Base-by-base conservation (phyloP, 2,329 filamentous ascomycete genomes). In the Trichoderma arundinaceum region DNA sequence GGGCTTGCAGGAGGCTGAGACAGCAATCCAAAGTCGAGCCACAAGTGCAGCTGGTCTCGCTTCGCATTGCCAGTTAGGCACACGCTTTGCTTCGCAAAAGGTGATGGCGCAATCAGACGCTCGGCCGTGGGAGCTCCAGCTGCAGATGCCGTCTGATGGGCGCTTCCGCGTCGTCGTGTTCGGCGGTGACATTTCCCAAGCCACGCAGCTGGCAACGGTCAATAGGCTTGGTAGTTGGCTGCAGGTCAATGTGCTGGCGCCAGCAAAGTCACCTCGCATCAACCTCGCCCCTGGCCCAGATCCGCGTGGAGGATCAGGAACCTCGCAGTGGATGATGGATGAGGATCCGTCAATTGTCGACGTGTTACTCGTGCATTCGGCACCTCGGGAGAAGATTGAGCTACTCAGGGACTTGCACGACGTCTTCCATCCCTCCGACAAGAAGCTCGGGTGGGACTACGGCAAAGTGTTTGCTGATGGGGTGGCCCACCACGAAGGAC, bases 91-190 rank as follows among this genome's bases (percentile, higher is more conserved):
- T 3, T 71, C 69, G 41, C 65, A 68, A 74, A 84, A 88, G 69
- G 85, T 90, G 1, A 75, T 90, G 5, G 86, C 84, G 67, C 87
- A 90, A 69, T 74, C 81, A 2, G 80, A 83, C 66, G 81, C 80
- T 0, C 78, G 84, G 3, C 84, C 86, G 0, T 88, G 84, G 81
- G 82, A 88, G 44, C 80, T 90, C 51, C 86, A 89, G 56, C 79
- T 86, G 66, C 77, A 78, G 8, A 78, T 90, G 19, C 80, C 77
- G 43, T 81, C 80, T n/a, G 83, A 88, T 70, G 87, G 87, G 1
- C 79, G 83, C 1, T 89, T 86, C 74, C 78, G 86, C 7, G 72
- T 90, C 35, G 74, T 89, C 1, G 76, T 91, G 1, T 90, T 92
- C 69, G 82, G 86, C 0, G 89, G 89, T 1, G 79, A 89, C 68